A percentile compares a stretch with the other conserved stretches of the same genome.
phyloP scores from a whole-genome alignment of 106 monocot genomes.

The Acorus calamus region DNA sequence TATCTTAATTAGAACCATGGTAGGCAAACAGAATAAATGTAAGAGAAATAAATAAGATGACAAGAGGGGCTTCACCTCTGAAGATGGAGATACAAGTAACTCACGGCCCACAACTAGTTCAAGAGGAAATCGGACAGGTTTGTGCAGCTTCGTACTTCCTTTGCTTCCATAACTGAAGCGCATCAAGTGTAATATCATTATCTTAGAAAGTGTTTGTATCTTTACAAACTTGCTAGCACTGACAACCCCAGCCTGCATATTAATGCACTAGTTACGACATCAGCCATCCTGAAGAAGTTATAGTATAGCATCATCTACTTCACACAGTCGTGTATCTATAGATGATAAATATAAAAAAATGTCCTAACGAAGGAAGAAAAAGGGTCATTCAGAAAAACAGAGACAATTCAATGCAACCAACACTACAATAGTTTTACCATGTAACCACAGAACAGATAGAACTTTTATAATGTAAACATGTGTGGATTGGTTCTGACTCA shows the following conservation, averaged over 20 bases:
- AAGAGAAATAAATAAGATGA: background rate
- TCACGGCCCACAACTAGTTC: conserved; percentile 76
- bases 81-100: conserved; percentile 51
- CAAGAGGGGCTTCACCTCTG: conserved; percentile 41
- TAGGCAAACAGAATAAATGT: background rate
- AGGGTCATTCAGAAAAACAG: too few species aligned
- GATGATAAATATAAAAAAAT: too few species aligned
- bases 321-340: too few species aligned
- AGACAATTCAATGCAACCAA: too few species aligned
- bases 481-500: too few species aligned
- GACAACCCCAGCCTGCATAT: conserved; percentile 60
- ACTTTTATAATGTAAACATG: too few species aligned
- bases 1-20: too few species aligned
- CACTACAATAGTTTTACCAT: too few species aligned
- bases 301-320: too few species aligned
- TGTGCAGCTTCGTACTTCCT: conserved; percentile 77
- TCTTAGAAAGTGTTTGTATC: conserved; percentile 70
- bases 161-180: conserved; percentile 84
- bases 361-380: too few species aligned
- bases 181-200: conserved; percentile 93
- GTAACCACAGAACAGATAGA: too few species aligned
- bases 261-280: background rate
- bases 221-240: conserved; percentile 81
- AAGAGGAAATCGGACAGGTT: conserved; percentile 64
- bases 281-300: too few species aligned